phyloP scores from a whole-genome alignment of 192 early-diverging fungal species.

The Linnemannia schmuckeri region DNA sequence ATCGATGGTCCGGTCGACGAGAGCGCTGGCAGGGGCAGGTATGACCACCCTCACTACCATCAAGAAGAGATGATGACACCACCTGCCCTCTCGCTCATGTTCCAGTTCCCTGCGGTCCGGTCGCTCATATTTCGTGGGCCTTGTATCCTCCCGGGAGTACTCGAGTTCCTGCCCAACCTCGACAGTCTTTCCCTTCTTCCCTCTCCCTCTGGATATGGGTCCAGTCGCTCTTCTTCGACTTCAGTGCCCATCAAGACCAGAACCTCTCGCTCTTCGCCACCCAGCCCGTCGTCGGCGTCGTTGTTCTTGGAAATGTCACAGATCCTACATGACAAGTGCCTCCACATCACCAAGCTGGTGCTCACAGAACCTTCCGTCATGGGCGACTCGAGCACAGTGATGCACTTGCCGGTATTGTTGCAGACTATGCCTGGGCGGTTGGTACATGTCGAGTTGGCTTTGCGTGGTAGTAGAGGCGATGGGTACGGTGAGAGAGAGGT shows the following conservation, averaged over 20 bases:
- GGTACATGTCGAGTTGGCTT: neutral
- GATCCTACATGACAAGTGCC: slow-evolving; percentile 4
- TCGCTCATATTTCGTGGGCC: slow-evolving; percentile 23
- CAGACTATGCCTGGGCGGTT: neutral
- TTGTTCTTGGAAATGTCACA: slow-evolving; percentile 1
- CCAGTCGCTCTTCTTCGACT: neutral
- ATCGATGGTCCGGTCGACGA: neutral
- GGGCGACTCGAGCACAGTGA: neutral
- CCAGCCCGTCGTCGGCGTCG: neutral
- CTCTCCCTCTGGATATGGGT: neutral
- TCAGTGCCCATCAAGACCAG: neutral
- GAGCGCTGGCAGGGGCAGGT: neutral
- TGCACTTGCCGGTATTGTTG: neutral
- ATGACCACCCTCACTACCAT: neutral
- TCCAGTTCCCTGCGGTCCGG: slow-evolving; percentile 22
- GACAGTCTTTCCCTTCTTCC: slow-evolving; percentile 11
- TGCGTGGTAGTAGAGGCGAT: no score
- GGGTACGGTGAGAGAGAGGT: neutral
- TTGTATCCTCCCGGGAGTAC: slow-evolving; percentile 8
- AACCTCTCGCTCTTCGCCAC: neutral
- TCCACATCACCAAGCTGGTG: neutral
- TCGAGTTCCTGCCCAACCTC: slow-evolving; percentile 22
- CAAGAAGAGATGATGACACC: neutral
- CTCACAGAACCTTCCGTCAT: slow-evolving; percentile 19
- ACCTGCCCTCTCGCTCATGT: neutral